Conservation (phyloP, 306 rosid genomes). For the Corylus americana region DNA sequence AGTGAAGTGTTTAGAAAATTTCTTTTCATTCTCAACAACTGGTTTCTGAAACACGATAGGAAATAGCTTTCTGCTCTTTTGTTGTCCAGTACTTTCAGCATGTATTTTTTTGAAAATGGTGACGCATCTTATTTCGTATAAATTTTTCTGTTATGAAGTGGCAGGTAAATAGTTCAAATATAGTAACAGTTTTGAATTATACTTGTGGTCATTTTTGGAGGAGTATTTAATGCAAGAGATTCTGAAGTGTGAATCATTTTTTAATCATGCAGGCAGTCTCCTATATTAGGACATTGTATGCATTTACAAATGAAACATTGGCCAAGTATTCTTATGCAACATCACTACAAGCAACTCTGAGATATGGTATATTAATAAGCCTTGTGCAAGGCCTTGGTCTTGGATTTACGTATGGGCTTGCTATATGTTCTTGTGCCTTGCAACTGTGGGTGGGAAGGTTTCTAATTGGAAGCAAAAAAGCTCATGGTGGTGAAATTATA, state of each 20-base stretch:
- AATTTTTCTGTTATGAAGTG: neutral
- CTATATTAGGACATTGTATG: conserved; percentile 81
- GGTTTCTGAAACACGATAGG: neutral
- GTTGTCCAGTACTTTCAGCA: neutral
- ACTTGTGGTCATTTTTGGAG: conserved; percentile 17
- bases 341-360: conserved; percentile 94
- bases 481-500: conserved; percentile 95
- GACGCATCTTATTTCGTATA: neutral
- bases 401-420: conserved; percentile 99
- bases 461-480: conserved; percentile 53
- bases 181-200: neutral
- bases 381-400: conserved; percentile 99
- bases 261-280: conserved; percentile 87
- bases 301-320: conserved; percentile 94
- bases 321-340: conserved; percentile 99
- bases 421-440: conserved; percentile 98
- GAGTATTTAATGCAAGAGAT: conserved; percentile 15
- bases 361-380: conserved; percentile 98
- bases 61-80: neutral
- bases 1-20: neutral
- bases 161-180: neutral
- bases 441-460: conserved; percentile 99
- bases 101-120: neutral
- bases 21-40: neutral
- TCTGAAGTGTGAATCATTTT: conserved; percentile 35